Percentiles rank a stretch among this genome's conserved stretches.
phyloP scores from a whole-genome alignment of 139 green algal genomes.

The Chlamydomonas sp. region DNA sequence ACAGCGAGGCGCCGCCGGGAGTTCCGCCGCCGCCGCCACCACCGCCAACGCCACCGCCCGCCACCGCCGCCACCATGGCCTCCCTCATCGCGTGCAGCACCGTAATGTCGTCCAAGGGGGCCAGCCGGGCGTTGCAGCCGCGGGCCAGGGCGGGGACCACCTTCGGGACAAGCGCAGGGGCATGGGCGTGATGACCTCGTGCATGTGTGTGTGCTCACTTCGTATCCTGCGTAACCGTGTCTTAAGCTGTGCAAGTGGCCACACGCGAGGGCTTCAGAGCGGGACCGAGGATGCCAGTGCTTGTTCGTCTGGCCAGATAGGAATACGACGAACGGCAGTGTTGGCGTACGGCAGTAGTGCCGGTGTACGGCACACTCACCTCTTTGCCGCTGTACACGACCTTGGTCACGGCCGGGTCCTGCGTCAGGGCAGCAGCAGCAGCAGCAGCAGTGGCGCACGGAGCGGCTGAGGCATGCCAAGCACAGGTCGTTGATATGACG shows the following conservation, averaged over 20 bases:
- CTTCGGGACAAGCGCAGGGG: neutral
- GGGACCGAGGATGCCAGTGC: too few species aligned
- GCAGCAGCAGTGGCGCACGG: neutral
- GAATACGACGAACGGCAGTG: too few species aligned
- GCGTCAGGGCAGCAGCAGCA: neutral
- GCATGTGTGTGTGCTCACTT: too few species aligned
- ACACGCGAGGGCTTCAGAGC: too few species aligned
- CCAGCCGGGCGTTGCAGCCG: neutral
- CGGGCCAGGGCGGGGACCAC: neutral
- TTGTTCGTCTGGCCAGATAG: too few species aligned
- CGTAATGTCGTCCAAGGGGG: constrained; percentile 8
- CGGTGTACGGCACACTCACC: neutral
- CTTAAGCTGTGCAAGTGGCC: too few species aligned
- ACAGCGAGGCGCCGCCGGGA: neutral
- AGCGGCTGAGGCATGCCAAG: too few species aligned
- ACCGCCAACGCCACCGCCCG: neutral
- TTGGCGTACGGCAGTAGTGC: too few species aligned
- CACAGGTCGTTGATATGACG: too few species aligned
- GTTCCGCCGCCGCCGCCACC: neutral
- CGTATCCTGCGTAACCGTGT: too few species aligned
- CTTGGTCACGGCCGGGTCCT: constrained; percentile 2
- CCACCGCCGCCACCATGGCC: neutral
- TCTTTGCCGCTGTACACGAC: constrained; percentile 9
- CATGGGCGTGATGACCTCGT: neutral
- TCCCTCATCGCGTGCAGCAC: neutral